A percentile compares a stretch with the other conserved stretches of the same genome.
phyloP scores from a whole-genome alignment of 2,329 filamentous ascomycete species.

The Exserohilum turcica region DNA sequence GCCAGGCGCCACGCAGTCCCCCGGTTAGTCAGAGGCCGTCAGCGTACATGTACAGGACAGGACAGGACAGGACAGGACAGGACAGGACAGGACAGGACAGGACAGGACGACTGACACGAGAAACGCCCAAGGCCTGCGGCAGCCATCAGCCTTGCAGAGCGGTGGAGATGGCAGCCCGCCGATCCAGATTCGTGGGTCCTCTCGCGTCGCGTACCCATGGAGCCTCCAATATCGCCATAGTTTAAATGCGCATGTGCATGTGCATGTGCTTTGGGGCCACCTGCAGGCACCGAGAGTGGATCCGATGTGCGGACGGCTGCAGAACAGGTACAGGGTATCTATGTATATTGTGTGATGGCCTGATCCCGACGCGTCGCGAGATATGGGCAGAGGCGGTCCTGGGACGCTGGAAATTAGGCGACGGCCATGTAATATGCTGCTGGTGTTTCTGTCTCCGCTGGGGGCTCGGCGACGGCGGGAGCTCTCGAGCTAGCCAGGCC shows the following conservation, averaged over 20 bases:
- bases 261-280: constrained; percentile 8
- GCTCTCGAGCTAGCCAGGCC: constrained; percentile 3
- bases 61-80: no score
- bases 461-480: constrained; percentile 7
- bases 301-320: constrained; percentile 14
- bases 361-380: not conserved
- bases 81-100: not conserved
- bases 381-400: not conserved
- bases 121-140: constrained; percentile 1
- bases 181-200: constrained; percentile 7
- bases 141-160: constrained; percentile 15
- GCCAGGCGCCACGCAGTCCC: not conserved
- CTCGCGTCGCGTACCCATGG: constrained; percentile 7
- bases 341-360: not conserved
- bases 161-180: constrained; percentile 10
- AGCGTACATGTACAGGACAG: no score
- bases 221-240: constrained; percentile 4
- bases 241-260: no score
- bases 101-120: not conserved
- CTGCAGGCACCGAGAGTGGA: constrained; percentile 14
- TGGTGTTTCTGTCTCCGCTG: not conserved
- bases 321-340: constrained; percentile 12
- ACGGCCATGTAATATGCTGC: not conserved
- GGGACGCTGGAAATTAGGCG: not conserved
- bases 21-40: no score